phyloP scores from a whole-genome alignment of 2,329 filamentous ascomycete genomes.

The Claviceps sp. region DNA sequence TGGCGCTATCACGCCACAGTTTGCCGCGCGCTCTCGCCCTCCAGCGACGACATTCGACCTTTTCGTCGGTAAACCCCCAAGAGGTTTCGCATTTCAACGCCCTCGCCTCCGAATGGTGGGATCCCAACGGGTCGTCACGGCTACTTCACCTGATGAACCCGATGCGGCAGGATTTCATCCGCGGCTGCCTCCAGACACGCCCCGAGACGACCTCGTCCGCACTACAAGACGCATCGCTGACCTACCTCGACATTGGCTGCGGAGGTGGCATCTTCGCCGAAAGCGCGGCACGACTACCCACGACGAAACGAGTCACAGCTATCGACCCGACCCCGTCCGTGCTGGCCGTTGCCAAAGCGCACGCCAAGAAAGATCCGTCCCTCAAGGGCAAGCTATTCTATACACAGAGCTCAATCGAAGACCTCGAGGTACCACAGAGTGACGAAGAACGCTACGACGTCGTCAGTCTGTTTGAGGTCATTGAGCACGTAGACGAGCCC shows the following conservation, averaged over 20 bases:
- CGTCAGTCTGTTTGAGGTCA: conserved; percentile 82
- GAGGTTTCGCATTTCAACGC: conserved; percentile 92
- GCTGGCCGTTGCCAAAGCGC: conserved; percentile 59
- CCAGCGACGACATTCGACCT: conserved; percentile 16
- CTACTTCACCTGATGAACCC: conserved; percentile 98
- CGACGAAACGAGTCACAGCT: conserved; percentile 52
- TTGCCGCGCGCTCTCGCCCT: neutral
- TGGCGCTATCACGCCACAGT: neutral
- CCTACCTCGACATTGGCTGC: conserved; percentile 85
- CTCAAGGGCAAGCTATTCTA: conserved; percentile 56
- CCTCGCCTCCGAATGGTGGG: conserved; percentile 94
- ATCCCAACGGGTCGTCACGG: conserved; percentile 81
- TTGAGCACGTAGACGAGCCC: conserved; percentile 79
- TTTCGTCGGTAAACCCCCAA: conserved; percentile 68
- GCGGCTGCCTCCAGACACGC: conserved; percentile 48
- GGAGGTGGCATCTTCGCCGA: conserved; percentile 96
- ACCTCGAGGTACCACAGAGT: conserved; percentile 32
- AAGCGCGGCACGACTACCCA: conserved; percentile 56
- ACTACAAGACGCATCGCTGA: conserved; percentile 25
- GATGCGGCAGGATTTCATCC: conserved; percentile 84
- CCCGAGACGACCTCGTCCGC: conserved; percentile 22
- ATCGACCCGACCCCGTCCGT: conserved; percentile 69
- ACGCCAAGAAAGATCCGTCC: conserved; percentile 61
- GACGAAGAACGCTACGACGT: conserved; percentile 52
- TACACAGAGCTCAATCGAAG: conserved; percentile 64